Evolutionary conservation across 768 basidiomycete genomes (phyloP).

Genomic region (Jaapia argillacea): DNA sequence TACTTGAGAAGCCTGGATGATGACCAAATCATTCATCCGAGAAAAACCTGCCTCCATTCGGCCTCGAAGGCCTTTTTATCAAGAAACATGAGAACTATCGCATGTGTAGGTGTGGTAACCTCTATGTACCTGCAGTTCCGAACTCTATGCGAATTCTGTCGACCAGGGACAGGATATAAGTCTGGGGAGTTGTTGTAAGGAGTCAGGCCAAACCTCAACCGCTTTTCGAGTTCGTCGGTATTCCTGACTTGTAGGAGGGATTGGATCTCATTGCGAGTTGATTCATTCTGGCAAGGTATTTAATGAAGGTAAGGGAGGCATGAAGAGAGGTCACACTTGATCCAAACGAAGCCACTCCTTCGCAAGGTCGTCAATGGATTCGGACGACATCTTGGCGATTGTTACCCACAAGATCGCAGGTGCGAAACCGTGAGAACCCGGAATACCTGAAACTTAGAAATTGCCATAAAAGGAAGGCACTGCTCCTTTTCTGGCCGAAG

Average conservation of each 20-base stretch:
- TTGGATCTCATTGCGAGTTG: constrained; percentile 39
- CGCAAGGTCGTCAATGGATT: constrained; percentile 33
- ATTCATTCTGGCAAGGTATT: constrained; percentile 30
- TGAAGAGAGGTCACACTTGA: constrained; percentile 20
- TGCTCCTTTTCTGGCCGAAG: too few relatives aligned
- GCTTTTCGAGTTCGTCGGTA: constrained; percentile 38
- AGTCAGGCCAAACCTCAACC: constrained; percentile 37
- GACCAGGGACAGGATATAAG: too few relatives aligned
- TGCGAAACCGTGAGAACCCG: too few relatives aligned
- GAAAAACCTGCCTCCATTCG: constrained; percentile 85
- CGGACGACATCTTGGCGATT: too few relatives aligned
- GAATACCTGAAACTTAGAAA: too few relatives aligned
- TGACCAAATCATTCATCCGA: constrained; percentile 83
- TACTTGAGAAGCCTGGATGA: constrained; percentile 78
- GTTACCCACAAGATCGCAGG: too few relatives aligned
- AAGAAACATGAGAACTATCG: constrained; percentile 1
- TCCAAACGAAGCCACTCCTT: constrained; percentile 42
- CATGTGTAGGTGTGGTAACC: background rate
- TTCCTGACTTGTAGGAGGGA: constrained; percentile 32
- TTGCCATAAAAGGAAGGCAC: too few relatives aligned
- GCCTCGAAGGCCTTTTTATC: constrained; percentile 63
- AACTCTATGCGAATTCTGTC: constrained; percentile 68
- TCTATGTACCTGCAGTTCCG: constrained; percentile 66
- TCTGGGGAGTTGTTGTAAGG: background rate
- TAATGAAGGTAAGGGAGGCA: background rate